Conservation (phyloP, 129 eudicot genomes). For the Pulicaria dysenterica region DNA sequence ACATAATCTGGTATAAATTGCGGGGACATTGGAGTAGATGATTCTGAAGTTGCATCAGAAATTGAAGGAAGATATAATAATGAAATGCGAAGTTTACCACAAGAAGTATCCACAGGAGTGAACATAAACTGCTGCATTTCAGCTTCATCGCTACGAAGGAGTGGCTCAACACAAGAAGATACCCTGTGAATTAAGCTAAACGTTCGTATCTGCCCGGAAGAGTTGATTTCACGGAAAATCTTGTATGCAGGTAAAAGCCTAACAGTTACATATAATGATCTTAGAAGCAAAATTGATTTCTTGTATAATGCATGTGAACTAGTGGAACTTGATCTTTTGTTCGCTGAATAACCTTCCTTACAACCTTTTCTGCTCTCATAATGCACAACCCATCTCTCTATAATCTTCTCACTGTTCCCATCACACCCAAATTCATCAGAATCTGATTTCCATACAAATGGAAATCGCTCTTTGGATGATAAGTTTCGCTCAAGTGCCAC, state of each 20-base stretch:
- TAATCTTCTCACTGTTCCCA: constrained; percentile 52
- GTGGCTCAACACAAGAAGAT: constrained; percentile 72
- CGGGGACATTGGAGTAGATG: constrained; percentile 81
- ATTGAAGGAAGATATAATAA: constrained; percentile 58
- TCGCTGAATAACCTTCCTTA: constrained; percentile 41
- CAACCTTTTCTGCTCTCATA: constrained; percentile 64
- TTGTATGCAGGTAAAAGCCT: constrained; percentile 93
- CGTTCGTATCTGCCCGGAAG: constrained; percentile 62
- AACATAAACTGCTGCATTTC: constrained; percentile 78
- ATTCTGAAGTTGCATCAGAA: constrained; percentile 60
- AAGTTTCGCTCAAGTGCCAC: constrained; percentile 35
- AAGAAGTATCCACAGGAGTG: constrained; percentile 79
- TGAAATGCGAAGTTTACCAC: constrained; percentile 80
- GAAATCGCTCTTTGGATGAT: constrained; percentile 48
- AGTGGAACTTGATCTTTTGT: constrained; percentile 51
- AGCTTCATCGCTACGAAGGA: constrained; percentile 64
- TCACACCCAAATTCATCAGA: constrained; percentile 59
- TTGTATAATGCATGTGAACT: constrained; percentile 67
- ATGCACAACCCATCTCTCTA: constrained; percentile 89
- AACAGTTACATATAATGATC: constrained; percentile 76
- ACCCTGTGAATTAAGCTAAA: constrained; percentile 68
- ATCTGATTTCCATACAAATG: constrained; percentile 49
- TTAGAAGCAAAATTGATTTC: constrained; percentile 66
- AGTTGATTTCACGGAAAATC: constrained; percentile 66
- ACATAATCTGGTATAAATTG: constrained; percentile 86